phyloP scores from a whole-genome alignment of 31 red algal species.

The Porphyra umbilicalis region DNA sequence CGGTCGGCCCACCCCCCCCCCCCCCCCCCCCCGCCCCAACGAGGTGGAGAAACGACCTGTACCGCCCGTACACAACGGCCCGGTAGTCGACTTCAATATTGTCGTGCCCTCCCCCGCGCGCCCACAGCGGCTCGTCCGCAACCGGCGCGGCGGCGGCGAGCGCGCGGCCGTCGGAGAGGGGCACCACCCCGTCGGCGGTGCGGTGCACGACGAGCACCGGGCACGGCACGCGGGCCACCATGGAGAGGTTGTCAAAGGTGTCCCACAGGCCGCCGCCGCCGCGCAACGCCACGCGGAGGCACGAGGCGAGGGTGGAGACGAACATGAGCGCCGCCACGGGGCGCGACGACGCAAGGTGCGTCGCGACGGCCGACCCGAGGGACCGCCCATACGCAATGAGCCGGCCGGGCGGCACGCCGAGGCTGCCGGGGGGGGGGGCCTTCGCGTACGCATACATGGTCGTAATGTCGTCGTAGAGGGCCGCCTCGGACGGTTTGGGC shows the following conservation, averaged over 20 bases:
- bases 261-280: slow-evolving; percentile 24
- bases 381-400: too few species aligned
- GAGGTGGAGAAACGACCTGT: slow-evolving; percentile 27
- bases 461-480: too few species aligned
- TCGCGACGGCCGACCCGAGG: too few species aligned
- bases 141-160: slow-evolving; percentile 46
- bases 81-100: slow-evolving; percentile 64
- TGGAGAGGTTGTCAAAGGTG: slow-evolving; percentile 64
- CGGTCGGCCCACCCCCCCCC: neutral
- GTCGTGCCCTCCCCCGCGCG: slow-evolving; percentile 51
- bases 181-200: slow-evolving; percentile 75
- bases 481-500: too few species aligned
- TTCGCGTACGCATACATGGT: too few species aligned
- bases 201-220: slow-evolving; percentile 81
- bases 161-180: slow-evolving; percentile 48
- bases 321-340: too few species aligned
- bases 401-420: too few species aligned
- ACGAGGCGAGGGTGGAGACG: slow-evolving; percentile 63
- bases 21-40: neutral
- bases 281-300: slow-evolving; percentile 55
- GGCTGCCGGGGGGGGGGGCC: too few species aligned
- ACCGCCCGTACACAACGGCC: slow-evolving; percentile 39
- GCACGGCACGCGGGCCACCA: slow-evolving; percentile 36
- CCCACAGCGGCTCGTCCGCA: slow-evolving; percentile 63
- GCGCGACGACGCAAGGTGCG: too few species aligned